Conservation (phyloP, 1,284 basidiomycete species). For the Cryptococcus jaspeensis region DNA sequence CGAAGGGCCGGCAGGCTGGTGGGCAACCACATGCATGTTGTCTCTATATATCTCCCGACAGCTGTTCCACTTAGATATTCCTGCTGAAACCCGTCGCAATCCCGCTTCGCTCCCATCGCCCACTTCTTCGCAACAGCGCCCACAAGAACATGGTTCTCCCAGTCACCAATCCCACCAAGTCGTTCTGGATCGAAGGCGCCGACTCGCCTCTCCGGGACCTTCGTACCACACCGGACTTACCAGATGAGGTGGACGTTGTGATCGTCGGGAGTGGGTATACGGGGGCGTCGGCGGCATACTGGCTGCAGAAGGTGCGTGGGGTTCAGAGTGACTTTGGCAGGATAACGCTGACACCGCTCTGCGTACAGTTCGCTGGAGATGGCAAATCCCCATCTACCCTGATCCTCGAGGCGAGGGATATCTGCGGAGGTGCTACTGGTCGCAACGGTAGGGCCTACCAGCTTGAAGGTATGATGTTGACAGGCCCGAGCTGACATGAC, state of each 20-base stretch:
- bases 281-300: slow-evolving; percentile 18
- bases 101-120: too few species aligned
- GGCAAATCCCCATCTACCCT: slow-evolving; percentile 11
- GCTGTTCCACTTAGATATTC: too few species aligned
- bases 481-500: too few species aligned
- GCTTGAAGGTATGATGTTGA: too few species aligned
- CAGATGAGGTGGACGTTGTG: slow-evolving; percentile 23
- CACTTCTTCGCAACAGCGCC: background rate
- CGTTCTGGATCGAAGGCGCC: slow-evolving; percentile 24
- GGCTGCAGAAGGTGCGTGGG: slow-evolving; percentile 10
- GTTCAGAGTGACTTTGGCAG: too few species aligned
- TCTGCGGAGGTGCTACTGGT: slow-evolving; percentile 22
- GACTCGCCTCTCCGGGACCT: slow-evolving; percentile 12
- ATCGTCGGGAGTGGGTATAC: slow-evolving; percentile 34
- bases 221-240: slow-evolving; percentile 20
- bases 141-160: slow-evolving; percentile 19
- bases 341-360: background rate
- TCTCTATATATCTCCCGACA: too few species aligned
- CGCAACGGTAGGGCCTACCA: slow-evolving; percentile 12
- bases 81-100: too few species aligned
- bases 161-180: slow-evolving; percentile 13
- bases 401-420: slow-evolving; percentile 21
- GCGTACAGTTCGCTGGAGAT: slow-evolving; percentile 3
- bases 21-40: too few species aligned
- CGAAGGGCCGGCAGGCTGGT: too few species aligned